Base-by-base conservation (phyloP, 2,329 filamentous ascomycete species). In the Penicillium corylophilum region DNA sequence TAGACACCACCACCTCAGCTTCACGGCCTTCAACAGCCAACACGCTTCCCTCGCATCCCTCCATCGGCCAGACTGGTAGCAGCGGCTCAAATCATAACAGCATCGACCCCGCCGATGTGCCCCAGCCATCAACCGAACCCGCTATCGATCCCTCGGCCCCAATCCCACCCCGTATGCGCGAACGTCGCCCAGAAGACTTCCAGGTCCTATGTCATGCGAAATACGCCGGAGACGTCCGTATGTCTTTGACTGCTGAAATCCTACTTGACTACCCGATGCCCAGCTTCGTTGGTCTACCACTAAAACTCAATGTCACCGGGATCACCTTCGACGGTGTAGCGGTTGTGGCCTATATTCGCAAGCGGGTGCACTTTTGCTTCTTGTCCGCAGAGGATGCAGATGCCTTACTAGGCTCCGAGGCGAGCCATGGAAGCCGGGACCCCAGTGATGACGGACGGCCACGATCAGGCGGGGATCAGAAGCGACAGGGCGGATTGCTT, bases 211-310 rank as follows among this genome's bases (percentile, higher is more conserved):
- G 95, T 65, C 87, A 92, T 59, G 92, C 95, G 54, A 86, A 85
- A 50, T 99, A 99, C 72, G 83, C 87, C 2, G 94, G 94, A 28
- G 88, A 96, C 66, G 82, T 99, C 52, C 86, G 86, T 60, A 82
- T 99, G 51, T 90, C 91, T 55, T 79, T 99, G 44, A 97, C 94
- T 22, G 92, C 94, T 0, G 92, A 97, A 73, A 96, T 99, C 38
- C 79, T 97, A 28, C 85, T 99, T 29, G 94, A 99, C 73, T 99
- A 99, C 70, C 94, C 94, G 1, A 97, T 97, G 90, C 92, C 92
- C 36, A 95, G 90, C 75, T 99, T 99, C 66, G 93, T 97, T 2
- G 91, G 92, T 12, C 93, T 99, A 55, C 94, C 94, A 1, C 81
- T 99, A 42, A 93, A 94, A 71, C 80, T 99, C 23, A 96, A 93